Base-by-base conservation (phyloP, 2,329 filamentous ascomycete species). In the Stemphylium vesicarium region DNA sequence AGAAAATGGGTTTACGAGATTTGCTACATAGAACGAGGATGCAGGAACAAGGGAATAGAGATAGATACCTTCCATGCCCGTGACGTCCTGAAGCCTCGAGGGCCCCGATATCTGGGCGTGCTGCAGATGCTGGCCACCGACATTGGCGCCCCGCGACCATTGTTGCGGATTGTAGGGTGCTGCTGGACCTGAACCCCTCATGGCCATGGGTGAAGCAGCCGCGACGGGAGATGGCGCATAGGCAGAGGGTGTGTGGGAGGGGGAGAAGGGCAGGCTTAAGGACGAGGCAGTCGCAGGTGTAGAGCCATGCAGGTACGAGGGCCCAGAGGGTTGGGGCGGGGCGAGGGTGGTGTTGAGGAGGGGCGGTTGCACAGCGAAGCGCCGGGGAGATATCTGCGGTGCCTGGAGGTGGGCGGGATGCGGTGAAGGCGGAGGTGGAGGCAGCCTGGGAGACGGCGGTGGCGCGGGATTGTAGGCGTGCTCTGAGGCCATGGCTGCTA, bases 111-210 rank as follows among this genome's bases (percentile, higher is more conserved):
- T 63, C 50, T 70, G 71, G 51, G 54, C 65, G 54, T 75, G 66
- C 24, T 72, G 72, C 16, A 74, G 60, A 64, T 75, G 72, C 50
- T 68, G 65, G 16, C 76, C 78, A 54, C 73, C 72, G 8, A 74
- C 65, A 43, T 73, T 71, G 13, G 69, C 74, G 50, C 66, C 67
- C 55, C 76, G 73, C 62, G 70, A 74, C 80, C 80, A 82, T 75
- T 81, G 79, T 63, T 78, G 77, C 32, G 80, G 80, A 63, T 81
- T 81, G 71, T 82, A 82, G 1, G 79, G 75, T 43, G 70, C 68
- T 33, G 63, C 64, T 41, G 68, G 54, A 50, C 31, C 48, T n/a
- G 53, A 42, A 42, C 47, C 53, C 62, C 71, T 69, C 68, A 73
- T 68, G 8, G 74, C 71, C 74, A 77, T 74, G 43, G 74, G 70